Evolutionary conservation across 805 yeast genomes (phyloP).

Genomic region (Candida sphagnicola): DNA sequence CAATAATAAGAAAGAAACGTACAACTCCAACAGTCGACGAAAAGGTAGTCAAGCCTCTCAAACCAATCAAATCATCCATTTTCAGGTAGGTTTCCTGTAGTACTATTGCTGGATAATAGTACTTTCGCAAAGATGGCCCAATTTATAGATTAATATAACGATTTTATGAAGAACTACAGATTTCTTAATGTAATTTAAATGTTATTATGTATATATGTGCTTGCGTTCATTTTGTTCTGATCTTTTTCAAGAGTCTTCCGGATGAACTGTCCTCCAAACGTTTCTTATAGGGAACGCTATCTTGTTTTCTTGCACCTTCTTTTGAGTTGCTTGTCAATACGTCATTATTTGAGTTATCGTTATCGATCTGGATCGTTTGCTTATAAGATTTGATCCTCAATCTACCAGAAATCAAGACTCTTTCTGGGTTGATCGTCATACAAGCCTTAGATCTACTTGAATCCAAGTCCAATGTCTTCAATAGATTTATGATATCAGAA

Average conservation of each 20-base stretch:
- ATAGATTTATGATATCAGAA: constrained; percentile 63
- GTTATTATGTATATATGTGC: constrained; percentile 2
- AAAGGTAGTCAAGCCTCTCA: constrained; percentile 11
- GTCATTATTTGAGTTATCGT: constrained; percentile 23
- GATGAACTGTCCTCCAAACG: constrained; percentile 17
- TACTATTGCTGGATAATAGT: background rate
- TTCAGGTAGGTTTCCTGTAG: constrained; percentile 13
- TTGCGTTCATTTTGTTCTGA: constrained; percentile 8
- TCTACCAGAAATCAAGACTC: constrained; percentile 69
- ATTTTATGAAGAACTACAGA: background rate
- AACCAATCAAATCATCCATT: constrained; percentile 27
- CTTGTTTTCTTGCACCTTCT: constrained; percentile 14
- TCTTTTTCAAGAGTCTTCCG: constrained; percentile 23
- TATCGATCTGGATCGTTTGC: constrained; percentile 63
- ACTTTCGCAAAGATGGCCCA: too few relatives aligned
- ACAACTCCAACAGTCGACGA: constrained; percentile 6
- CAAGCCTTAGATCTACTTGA: constrained; percentile 56
- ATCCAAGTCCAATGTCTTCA: constrained; percentile 69
- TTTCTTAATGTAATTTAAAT: background rate
- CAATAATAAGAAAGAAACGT: constrained; percentile 1
- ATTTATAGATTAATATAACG: background rate
- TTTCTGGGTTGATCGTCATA: constrained; percentile 55
- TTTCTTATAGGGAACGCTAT: constrained; percentile 18
- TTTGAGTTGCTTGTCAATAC: constrained; percentile 21
- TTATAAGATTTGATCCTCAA: constrained; percentile 71